Evolutionary conservation across 1,139 yeast genomes (phyloP).

Genomic region (Geotrichum aggregatum): DNA sequence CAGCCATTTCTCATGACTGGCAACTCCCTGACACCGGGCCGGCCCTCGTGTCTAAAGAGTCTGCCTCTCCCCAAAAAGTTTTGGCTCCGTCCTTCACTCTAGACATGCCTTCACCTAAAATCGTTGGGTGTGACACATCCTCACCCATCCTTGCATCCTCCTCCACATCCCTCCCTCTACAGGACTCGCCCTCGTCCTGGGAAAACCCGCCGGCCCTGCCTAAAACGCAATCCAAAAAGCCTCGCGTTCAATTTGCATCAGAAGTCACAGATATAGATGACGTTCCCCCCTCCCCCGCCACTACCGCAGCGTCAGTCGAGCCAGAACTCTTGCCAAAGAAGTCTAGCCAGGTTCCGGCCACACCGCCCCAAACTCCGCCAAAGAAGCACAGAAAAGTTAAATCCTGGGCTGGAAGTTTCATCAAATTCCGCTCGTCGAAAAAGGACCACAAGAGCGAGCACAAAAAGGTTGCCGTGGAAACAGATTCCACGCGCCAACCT

Average conservation of each 20-base stretch:
- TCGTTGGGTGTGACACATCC: background rate
- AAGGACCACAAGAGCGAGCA: constrained; percentile 15
- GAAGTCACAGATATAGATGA: constrained; percentile 12
- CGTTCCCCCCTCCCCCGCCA: background rate
- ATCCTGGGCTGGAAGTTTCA: constrained; percentile 32
- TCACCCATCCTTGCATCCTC: constrained; percentile 19
- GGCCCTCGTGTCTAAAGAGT: constrained; percentile 3
- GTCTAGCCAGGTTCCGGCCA: background rate
- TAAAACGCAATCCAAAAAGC: constrained; percentile 10
- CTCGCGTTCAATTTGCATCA: constrained; percentile 17
- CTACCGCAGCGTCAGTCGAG: background rate
- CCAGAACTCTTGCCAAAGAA: background rate
- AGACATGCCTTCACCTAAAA: constrained; percentile 5
- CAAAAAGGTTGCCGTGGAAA: constrained; percentile 8
- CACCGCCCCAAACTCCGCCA: constrained; percentile 3
- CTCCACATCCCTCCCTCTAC: constrained; percentile 23
- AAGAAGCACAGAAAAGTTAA: constrained; percentile 28
- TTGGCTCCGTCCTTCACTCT: constrained; percentile 5
- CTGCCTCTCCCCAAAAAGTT: background rate
- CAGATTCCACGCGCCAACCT: constrained; percentile 15
- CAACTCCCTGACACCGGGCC: constrained; percentile 14
- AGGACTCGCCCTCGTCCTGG: constrained; percentile 14
- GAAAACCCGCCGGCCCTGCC: background rate
- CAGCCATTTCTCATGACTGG: constrained; percentile 35
- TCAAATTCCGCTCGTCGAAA: constrained; percentile 26